A percentile compares a stretch with the other conserved stretches of the same genome.
Evolutionary conservation across 352 stramenopile genomes (phyloP).

Genomic region (Pythium grandisporangium): DNA sequence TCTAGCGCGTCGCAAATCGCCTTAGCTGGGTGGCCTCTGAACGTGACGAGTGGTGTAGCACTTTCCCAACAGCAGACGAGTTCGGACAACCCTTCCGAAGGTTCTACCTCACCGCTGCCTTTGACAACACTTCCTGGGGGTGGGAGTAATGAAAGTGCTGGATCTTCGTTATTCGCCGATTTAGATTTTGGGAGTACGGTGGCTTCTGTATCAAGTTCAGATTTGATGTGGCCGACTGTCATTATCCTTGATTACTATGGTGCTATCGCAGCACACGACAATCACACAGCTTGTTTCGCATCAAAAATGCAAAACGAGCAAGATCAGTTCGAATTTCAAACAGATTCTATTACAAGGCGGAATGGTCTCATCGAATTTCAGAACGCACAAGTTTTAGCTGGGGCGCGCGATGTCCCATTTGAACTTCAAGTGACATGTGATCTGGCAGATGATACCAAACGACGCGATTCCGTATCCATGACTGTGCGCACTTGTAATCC

Average conservation of each 20-base stretch:
- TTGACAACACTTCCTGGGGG: background rate
- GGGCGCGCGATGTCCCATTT: constrained; percentile 22
- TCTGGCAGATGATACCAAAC: constrained; percentile 16
- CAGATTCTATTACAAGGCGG: constrained; percentile 11
- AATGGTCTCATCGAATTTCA: constrained; percentile 45
- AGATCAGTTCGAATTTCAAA: constrained; percentile 36
- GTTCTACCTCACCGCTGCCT: constrained; percentile 2
- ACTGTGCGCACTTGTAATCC: constrained; percentile 39
- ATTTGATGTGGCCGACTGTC: constrained; percentile 44
- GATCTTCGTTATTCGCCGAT: too few relatives aligned
- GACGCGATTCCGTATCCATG: constrained; percentile 21
- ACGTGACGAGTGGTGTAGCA: constrained; percentile 53
- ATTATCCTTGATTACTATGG: constrained; percentile 53
- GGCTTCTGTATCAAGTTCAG: too few relatives aligned
- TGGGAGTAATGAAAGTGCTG: too few relatives aligned
- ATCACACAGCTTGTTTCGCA: constrained; percentile 20
- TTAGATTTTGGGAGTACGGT: constrained; percentile 7
- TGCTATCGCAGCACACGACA: constrained; percentile 37
- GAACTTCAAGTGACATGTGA: constrained; percentile 31
- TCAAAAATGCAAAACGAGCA: constrained; percentile 11
- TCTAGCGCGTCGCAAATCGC: constrained; percentile 35
- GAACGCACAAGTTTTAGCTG: constrained; percentile 23
- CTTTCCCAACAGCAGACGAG: too few relatives aligned
- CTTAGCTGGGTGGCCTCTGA: constrained; percentile 41
- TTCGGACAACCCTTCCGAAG: too few relatives aligned